phyloP scores from a whole-genome alignment of 306 rosid genomes.

The Mimosa bimucronata region DNA sequence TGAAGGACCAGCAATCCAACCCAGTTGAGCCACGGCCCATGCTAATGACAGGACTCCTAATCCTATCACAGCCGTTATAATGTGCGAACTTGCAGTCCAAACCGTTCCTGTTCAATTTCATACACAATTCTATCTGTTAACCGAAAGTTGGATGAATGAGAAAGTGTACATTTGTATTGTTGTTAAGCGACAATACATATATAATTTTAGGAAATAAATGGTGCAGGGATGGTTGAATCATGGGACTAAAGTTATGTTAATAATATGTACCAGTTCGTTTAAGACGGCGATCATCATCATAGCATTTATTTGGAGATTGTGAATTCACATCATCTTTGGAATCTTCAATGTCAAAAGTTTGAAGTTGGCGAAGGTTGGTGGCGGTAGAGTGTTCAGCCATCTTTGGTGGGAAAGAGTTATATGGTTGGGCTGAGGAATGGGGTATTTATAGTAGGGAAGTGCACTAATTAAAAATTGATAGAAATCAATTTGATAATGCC shows the following conservation, averaged over 20 bases:
- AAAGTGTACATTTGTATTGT: neutral
- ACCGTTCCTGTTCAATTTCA: constrained; percentile 45
- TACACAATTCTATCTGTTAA: neutral
- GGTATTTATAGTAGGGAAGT: constrained; percentile 40
- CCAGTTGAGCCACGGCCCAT: constrained; percentile 70
- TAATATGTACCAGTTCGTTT: constrained; percentile 52
- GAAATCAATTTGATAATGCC: constrained; percentile 3
- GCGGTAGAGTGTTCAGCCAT: constrained; percentile 47
- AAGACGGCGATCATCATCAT: constrained; percentile 60
- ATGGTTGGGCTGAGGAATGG: constrained; percentile 13
- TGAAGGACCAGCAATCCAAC: constrained; percentile 72
- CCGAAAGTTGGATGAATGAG: neutral
- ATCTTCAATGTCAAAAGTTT: constrained; percentile 43
- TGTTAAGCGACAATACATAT: too few species aligned
- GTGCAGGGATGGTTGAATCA: neutral
- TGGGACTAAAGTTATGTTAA: neutral
- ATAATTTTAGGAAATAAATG: neutral
- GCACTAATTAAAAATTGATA: neutral
- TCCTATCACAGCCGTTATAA: constrained; percentile 71
- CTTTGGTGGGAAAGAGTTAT: constrained; percentile 13
- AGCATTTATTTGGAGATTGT: constrained; percentile 35
- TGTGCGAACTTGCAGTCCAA: constrained; percentile 70
- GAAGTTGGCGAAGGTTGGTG: constrained; percentile 27
- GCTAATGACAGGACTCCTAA: constrained; percentile 68
- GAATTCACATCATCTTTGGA: constrained; percentile 33